phyloP scores from a whole-genome alignment of 208 protist species.

The Chromosphaera perkinsii region DNA sequence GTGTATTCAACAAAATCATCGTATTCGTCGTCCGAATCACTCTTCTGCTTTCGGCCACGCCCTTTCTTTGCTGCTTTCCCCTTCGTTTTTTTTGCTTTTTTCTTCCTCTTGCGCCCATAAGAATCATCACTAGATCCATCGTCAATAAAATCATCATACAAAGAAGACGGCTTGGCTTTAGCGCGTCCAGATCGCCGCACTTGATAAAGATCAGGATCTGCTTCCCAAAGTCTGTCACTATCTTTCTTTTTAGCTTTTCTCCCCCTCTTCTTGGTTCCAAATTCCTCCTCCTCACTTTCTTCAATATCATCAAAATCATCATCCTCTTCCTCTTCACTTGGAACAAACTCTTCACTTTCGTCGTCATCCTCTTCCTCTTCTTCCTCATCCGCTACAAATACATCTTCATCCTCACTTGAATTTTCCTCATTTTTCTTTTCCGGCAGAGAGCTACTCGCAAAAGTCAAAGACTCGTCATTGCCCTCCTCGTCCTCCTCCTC shows the following conservation, averaged over 20 bases:
- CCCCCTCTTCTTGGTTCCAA: background rate
- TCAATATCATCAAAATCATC: background rate
- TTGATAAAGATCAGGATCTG: background rate
- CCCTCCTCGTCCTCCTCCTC: too few relatives aligned
- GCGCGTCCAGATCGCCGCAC: background rate
- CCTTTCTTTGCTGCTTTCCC: background rate
- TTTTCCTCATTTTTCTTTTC: background rate
- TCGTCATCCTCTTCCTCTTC: background rate
- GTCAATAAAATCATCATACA: too few relatives aligned
- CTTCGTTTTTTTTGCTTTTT: background rate
- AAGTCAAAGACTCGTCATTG: too few relatives aligned
- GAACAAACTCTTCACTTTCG: background rate
- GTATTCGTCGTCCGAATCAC: background rate
- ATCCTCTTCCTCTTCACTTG: background rate
- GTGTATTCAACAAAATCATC: background rate
- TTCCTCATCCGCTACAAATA: background rate
- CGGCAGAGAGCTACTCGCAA: too few relatives aligned
- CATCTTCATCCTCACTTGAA: too few relatives aligned
- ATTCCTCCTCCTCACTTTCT: background rate
- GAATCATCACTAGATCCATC: too few relatives aligned
- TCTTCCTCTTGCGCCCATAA: background rate
- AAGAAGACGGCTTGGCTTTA: too few relatives aligned
- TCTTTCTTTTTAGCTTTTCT: too few relatives aligned
- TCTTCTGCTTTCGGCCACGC: background rate
- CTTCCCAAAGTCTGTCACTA: too few relatives aligned